Evolutionary conservation across 805 yeast species (phyloP), one percentile per base, ranked within the genome.

Genomic region (Saccharomyces kudriavzevii): DNA sequence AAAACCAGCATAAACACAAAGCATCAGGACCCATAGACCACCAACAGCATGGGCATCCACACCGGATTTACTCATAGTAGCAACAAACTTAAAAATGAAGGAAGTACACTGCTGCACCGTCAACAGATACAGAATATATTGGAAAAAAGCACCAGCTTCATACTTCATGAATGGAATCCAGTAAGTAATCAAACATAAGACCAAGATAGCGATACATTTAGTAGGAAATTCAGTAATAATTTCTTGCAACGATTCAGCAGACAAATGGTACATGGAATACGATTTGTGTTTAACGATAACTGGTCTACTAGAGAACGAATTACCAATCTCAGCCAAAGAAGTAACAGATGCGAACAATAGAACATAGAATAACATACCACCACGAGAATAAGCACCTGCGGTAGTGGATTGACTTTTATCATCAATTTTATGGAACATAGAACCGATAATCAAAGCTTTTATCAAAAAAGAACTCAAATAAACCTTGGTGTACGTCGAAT

Each of bases 211-310:
- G 68, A 78, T 60, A 45, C 80, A 68, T 60, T 82, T 81, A 46
- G 78, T 72, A 2, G 87, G 88, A 50, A 82, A 65, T 61, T 80
- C 83, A 47, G 83, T 76, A 35, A 83, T 63, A 58, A 80, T 77
- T 55, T 76, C 76, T 9, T 85, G 80, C 47, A 84, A 57, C 9
- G 84, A 78, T 67, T 83, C 87, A 26, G 86, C 85, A 24, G 87
- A 77, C 17, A 83, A 82, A 56, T 83, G 79, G 65, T 80, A 82
- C 70, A 84, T 71, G 14, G 84, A 80, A 59, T 80, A 83, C 27
- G 83, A 76, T 61, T 79, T 78, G 62, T 84, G 89, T 64, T 83
- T 84, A 59, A 80, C 82, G 54, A 82, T 74, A 60, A 83, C 81
- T 28, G 85, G 81, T 70, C 86, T 80, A 53, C 78, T 79, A 55